Evolutionary conservation across 129 eudicot genomes (phyloP), one percentile per base, ranked within the genome.

Genomic region (Glebionis coronaria): DNA sequence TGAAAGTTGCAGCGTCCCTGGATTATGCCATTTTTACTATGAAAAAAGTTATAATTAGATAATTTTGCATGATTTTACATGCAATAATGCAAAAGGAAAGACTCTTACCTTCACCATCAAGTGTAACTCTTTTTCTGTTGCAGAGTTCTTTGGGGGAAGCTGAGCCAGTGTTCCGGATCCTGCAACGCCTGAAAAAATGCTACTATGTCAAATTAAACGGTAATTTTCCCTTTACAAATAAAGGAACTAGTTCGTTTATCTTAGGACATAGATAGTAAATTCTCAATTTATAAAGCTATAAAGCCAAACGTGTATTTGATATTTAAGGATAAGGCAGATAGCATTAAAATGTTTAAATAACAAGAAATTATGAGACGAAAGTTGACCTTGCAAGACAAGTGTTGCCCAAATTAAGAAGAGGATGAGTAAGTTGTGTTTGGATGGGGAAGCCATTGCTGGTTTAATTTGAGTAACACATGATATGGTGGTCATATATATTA

Each of bases 21-120:
- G 70, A 50, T 67, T 53, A 12, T 68, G 62, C 51, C 38, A 19
- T 1, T 38, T 68, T 16, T 38, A 16, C 67, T 44, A 53, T 63
- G 53, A 16, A 63, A 52, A 38, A 25, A 28, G 25, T 35, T 19
- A 18, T 59, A 62, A 15, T 51, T 61, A 61, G 20, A 16, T 49
- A 46, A 21, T 50, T 38, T 40, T 20, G 73, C 53, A 42, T 56
- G 20, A 44, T 28, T 55, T 44, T 62, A 63, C 81, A 77, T 77
- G 80, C 80, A 76, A 27, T 67, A 31, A 42, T 44, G 53, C 8
- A 45, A 44, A 29, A 28, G 4, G 12, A 65, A 50, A 56, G 68
- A 74, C 58, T 5, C 53, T 47, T 63, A 44, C 65, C 40, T 69
- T 85, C 38, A 86, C 94, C 95, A 78, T 74, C 72, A 84, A 63